phyloP scores from a whole-genome alignment of 2,329 filamentous ascomycete genomes.

The Aspergillus fructus region DNA sequence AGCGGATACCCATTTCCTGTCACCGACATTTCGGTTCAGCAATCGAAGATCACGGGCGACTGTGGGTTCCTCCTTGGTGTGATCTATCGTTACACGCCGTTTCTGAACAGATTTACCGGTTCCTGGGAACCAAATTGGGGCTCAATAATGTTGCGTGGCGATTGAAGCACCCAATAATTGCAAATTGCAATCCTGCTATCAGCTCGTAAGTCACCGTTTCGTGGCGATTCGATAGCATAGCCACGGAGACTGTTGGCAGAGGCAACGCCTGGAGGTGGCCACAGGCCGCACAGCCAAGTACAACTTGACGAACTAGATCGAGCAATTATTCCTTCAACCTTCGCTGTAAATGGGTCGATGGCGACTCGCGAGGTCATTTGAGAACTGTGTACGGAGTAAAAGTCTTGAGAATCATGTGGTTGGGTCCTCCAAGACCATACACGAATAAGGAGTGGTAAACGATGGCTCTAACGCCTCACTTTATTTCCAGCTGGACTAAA shows the following conservation, averaged over 20 bases:
- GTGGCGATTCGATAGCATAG: background rate
- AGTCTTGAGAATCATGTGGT: conserved; percentile 10
- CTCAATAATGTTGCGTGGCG: background rate
- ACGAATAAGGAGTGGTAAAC: conserved; percentile 14
- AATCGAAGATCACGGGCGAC: conserved; percentile 13
- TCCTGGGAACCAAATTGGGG: background rate
- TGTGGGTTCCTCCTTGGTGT: background rate
- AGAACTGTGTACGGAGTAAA: background rate
- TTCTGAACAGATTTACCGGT: background rate
- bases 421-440: conserved; percentile 4
- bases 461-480: conserved; percentile 23
- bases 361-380: background rate
- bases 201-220: background rate
- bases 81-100: background rate
- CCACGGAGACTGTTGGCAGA: background rate
- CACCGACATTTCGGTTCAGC: conserved; percentile 17
- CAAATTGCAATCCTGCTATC: background rate
- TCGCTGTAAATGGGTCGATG: background rate
- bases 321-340: background rate
- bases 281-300: background rate
- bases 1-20: conserved; percentile 12
- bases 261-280: background rate
- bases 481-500: conserved; percentile 8
- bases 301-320: background rate
- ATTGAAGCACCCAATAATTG: background rate